These are phyloP conservation scores for Septoria linicola DNA, from an alignment of 2,329 filamentous ascomycete species.

Conservation along the genomic window DNA sequence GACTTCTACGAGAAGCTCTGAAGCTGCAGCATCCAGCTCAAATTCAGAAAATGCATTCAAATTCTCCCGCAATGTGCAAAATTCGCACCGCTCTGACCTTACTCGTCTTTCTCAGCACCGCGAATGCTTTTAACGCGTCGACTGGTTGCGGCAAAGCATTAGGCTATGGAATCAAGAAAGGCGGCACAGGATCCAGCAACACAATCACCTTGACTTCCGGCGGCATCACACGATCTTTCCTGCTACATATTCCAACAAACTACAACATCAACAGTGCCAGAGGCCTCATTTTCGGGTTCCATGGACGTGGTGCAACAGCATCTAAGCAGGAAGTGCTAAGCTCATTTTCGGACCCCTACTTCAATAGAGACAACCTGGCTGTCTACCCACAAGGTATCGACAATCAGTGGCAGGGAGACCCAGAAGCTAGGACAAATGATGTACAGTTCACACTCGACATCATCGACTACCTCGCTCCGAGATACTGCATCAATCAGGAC, in stretches of 20 bases:
- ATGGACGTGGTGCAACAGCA: conserved; percentile 43
- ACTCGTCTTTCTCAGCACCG: background rate
- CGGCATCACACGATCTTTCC: conserved; percentile 36
- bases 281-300: conserved; percentile 50
- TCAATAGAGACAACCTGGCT: conserved; percentile 47
- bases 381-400: conserved; percentile 47
- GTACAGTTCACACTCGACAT: conserved; percentile 47
- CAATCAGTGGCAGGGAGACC: conserved; percentile 45
- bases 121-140: conserved; percentile 13
- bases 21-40: too few relatives aligned
- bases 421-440: conserved; percentile 42
- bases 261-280: conserved; percentile 42
- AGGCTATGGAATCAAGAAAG: conserved; percentile 21
- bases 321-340: conserved; percentile 43
- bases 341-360: conserved; percentile 46
- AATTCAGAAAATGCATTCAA: too few relatives aligned
- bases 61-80: background rate
- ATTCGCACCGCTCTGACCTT: background rate
- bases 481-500: conserved; percentile 47
- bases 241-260: conserved; percentile 42
- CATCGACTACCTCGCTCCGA: conserved; percentile 39
- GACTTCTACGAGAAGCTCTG: too few relatives aligned
- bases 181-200: conserved; percentile 26
- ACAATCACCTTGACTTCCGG: conserved; percentile 24
- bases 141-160: conserved; percentile 30